Conservation (phyloP, 1,284 basidiomycete genomes). For the Pterulicium gracile region DNA sequence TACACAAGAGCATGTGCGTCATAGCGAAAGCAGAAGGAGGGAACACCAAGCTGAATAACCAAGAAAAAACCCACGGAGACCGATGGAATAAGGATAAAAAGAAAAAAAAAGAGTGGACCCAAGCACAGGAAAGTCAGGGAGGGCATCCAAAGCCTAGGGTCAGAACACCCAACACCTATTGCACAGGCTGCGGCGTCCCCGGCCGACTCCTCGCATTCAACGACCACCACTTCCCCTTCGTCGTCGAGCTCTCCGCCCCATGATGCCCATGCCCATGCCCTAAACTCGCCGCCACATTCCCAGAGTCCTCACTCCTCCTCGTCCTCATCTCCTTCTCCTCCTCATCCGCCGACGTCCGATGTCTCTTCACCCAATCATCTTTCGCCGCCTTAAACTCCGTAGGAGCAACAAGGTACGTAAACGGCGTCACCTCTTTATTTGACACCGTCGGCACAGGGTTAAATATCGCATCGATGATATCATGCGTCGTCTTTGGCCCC, state of each 20-base stretch:
- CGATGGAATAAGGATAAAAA: too few relatives aligned
- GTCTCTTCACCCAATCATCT: neutral
- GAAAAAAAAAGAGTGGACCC: neutral
- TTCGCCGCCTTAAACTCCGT: conserved; percentile 6
- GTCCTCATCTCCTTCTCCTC: too few relatives aligned
- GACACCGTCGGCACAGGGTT: conserved; percentile 49
- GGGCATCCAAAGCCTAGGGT: neutral
- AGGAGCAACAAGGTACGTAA: conserved; percentile 37
- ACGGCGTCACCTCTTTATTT: conserved; percentile 37
- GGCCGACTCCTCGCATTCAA: neutral
- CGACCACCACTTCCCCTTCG: neutral
- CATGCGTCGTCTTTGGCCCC: conserved; percentile 52
- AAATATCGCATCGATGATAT: conserved; percentile 66
- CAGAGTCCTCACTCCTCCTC: too few relatives aligned
- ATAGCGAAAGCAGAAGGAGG: neutral
- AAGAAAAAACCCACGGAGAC: too few relatives aligned
- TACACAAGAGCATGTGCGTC: neutral
- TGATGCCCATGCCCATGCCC: neutral
- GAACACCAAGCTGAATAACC: too few relatives aligned
- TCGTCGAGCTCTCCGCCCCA: too few relatives aligned
- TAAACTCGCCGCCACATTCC: neutral
- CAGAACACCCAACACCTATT: neutral
- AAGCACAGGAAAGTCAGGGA: too few relatives aligned
- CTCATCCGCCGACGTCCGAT: neutral
- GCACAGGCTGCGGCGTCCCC: neutral